A percentile compares a stretch with the other conserved stretches of the same genome.
Evolutionary conservation across 371 early-diverging fungal species (phyloP).

Genomic region (Lichtheimia ramosa): DNA sequence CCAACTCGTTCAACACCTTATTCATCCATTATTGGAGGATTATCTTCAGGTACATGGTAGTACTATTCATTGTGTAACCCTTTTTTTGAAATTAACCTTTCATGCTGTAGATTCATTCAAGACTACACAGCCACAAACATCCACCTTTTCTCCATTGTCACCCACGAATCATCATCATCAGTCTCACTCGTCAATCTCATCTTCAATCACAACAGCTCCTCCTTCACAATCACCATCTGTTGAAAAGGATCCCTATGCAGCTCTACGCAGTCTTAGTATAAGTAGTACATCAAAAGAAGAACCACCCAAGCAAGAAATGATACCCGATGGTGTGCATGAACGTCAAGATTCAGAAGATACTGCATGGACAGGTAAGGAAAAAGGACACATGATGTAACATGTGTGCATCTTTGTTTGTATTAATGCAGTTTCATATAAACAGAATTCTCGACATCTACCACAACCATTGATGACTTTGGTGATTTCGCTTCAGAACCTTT

Average conservation of each 20-base stretch:
- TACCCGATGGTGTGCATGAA: constrained; percentile 4
- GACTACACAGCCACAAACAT: constrained; percentile 1
- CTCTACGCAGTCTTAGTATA: constrained; percentile 14
- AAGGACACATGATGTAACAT: not conserved
- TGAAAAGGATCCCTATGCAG: constrained; percentile 23
- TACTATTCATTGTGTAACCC: not conserved
- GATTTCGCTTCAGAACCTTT: constrained; percentile 4
- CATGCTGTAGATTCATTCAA: not conserved
- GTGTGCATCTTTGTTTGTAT: not conserved
- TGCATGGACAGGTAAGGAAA: constrained; percentile 12
- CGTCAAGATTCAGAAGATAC: constrained; percentile 14
- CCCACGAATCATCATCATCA: not conserved
- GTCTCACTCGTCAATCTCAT: not conserved
- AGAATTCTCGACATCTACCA: constrained; percentile 13
- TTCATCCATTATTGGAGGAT: not conserved
- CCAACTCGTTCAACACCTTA: not conserved
- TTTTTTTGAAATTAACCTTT: not conserved
- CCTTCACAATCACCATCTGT: not conserved
- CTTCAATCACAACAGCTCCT: not conserved
- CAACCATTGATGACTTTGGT: constrained; percentile 2
- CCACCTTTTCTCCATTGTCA: not conserved
- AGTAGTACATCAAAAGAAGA: not conserved
- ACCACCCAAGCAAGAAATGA: constrained; percentile 1
- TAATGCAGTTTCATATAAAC: not conserved
- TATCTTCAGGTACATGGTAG: not conserved